phyloP scores from a whole-genome alignment of 148 eudicot species.

The Tetragonia tetragonoides region DNA sequence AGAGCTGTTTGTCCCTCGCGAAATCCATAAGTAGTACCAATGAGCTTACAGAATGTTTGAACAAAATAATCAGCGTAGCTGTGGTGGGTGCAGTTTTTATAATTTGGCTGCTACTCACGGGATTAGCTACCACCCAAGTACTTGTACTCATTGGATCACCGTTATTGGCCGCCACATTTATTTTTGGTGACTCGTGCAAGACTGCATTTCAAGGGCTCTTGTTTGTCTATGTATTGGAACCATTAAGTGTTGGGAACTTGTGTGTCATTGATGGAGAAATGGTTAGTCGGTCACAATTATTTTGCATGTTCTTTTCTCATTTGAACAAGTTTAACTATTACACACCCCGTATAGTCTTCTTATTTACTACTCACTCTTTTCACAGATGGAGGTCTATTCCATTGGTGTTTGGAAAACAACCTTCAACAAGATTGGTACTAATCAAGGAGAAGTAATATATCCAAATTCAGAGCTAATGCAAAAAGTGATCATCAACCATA shows the following conservation, averaged over 20 bases:
- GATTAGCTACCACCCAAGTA: constrained; percentile 42
- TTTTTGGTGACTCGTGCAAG: no score
- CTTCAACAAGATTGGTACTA: background rate
- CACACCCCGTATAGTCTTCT: no score
- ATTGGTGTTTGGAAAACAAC: no score
- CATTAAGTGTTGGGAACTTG: constrained; percentile 51
- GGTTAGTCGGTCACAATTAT: constrained; percentile 13
- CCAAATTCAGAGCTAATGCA: constrained; percentile 7
- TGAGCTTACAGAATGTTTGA: constrained; percentile 39
- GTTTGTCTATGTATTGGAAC: constrained; percentile 50
- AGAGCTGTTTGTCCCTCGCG: constrained; percentile 9
- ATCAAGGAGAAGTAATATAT: constrained; percentile 5
- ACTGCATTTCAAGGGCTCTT: no score
- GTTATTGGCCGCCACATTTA: constrained; percentile 50
- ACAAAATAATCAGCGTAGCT: constrained; percentile 40
- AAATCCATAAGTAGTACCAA: constrained; percentile 12
- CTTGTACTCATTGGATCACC: no score
- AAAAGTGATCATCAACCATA: constrained; percentile 10
- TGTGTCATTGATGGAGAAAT: constrained; percentile 38
- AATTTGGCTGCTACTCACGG: constrained; percentile 45
- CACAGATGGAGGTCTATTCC: constrained; percentile 9
- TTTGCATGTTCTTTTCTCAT: no score
- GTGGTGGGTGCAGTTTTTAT: constrained; percentile 27
- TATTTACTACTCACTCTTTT: background rate
- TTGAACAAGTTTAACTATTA: no score